Percentiles rank a stretch among this genome's conserved stretches.
Conservation (phyloP, 1,284 basidiomycete genomes). For the Phellopilus nigrolimitatus region DNA sequence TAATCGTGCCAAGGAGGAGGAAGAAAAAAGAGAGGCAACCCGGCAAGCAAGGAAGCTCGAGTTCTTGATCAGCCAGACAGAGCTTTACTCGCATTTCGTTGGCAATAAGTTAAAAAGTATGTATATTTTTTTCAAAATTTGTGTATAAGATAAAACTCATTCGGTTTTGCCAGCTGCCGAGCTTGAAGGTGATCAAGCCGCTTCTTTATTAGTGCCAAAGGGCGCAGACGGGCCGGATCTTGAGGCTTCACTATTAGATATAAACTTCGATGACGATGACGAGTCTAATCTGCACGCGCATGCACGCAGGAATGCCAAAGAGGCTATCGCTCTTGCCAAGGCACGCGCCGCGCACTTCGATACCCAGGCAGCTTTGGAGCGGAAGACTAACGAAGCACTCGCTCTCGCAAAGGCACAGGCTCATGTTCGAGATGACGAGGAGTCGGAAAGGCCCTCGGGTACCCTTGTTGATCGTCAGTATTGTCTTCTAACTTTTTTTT, state of each 20-base stretch:
- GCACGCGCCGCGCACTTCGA: slow-evolving; percentile 87
- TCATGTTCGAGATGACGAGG: slow-evolving; percentile 48
- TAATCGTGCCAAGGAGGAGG: slow-evolving; percentile 88
- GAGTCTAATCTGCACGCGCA: slow-evolving; percentile 86
- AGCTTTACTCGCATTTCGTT: slow-evolving; percentile 99
- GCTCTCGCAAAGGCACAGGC: slow-evolving; percentile 63
- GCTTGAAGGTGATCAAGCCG: slow-evolving; percentile 70
- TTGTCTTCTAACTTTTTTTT: neutral
- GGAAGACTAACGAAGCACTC: slow-evolving; percentile 74
- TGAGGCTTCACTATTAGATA: slow-evolving; percentile 60
- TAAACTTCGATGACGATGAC: slow-evolving; percentile 96
- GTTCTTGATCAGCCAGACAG: slow-evolving; percentile 98
- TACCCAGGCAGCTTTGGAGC: slow-evolving; percentile 70
- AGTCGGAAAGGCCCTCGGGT: slow-evolving; percentile 28
- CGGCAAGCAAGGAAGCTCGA: slow-evolving; percentile 96
- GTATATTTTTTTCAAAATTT: slow-evolving; percentile 28
- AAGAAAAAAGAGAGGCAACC: slow-evolving; percentile 94
- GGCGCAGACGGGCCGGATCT: slow-evolving; percentile 56
- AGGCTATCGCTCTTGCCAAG: slow-evolving; percentile 79
- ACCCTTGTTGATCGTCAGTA: slow-evolving; percentile 66
- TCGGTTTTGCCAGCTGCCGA: slow-evolving; percentile 62
- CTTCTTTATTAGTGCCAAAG: slow-evolving; percentile 40
- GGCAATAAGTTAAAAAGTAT: slow-evolving; percentile 96
- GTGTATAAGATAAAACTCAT: slow-evolving; percentile 13
- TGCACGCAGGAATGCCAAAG: slow-evolving; percentile 87